phyloP scores from a whole-genome alignment of 1,284 basidiomycete genomes.

The Blastosporella zonata region DNA sequence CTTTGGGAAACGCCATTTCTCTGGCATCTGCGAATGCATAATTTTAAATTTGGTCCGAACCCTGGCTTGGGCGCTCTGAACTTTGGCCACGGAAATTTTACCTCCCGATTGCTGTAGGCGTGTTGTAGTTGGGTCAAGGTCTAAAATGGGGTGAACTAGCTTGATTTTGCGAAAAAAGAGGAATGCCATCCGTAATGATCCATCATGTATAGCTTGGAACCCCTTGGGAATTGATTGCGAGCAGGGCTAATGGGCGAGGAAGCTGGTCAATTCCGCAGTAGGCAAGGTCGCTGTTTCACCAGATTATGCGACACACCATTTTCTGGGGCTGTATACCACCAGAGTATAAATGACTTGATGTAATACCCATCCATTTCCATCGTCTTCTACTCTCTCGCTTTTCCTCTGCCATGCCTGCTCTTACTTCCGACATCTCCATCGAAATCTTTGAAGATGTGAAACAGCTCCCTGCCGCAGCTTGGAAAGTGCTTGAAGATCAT shows the following conservation, averaged over 20 bases:
- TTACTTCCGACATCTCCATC: slow-evolving; percentile 12
- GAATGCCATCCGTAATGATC: neutral
- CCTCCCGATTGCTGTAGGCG: slow-evolving; percentile 5
- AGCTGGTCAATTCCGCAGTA: neutral
- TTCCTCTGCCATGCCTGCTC: slow-evolving; percentile 15
- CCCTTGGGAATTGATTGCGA: neutral
- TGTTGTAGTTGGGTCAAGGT: neutral
- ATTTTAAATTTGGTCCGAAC: neutral
- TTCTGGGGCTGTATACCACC: neutral
- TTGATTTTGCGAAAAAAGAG: neutral
- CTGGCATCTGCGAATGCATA: neutral
- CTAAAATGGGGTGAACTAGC: neutral
- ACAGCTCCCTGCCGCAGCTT: slow-evolving; percentile 32
- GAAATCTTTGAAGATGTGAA: slow-evolving; percentile 20
- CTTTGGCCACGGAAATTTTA: neutral
- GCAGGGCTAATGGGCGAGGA: neutral
- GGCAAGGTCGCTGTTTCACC: slow-evolving; percentile 1
- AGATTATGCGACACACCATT: neutral
- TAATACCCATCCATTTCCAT: neutral
- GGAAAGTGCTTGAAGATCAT: slow-evolving; percentile 36
- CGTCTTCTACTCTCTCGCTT: neutral
- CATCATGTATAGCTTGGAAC: neutral
- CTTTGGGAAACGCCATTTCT: neutral
- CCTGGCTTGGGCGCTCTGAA: neutral
- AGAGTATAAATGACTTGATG: neutral